Evolutionary conservation across 192 early-diverging fungal species (phyloP), one percentile per base, ranked within the genome.

Genomic region (Podila epigama): DNA sequence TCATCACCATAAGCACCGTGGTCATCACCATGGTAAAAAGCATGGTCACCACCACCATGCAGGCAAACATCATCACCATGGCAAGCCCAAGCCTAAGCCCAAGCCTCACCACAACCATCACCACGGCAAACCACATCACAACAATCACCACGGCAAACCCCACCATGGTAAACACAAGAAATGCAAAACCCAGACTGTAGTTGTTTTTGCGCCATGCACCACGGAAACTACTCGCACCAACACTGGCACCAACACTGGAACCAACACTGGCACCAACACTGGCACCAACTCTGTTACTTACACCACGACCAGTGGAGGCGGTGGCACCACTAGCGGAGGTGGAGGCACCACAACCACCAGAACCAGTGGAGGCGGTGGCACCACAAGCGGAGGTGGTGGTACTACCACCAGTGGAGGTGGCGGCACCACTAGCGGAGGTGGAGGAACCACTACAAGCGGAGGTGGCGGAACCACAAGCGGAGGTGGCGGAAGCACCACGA

Each of bases 181-280:
- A 37, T 58, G 61, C 44, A 63, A 57, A 32, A 72, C 69, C 3
- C 48, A 72, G 35, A 72, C 62, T 10, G 32, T 72, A 1, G 31
- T 72, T 37, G 63, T 65, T 9, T 65, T 56, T 31, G 63, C 52
- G 8, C 36, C 51, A 9, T 65, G 63, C 39, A 65, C 52, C 20
- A 31, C 27, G 0, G 50, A 16, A 11, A 27, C 27, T 12, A 41
- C 40, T n/a, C 31, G 28, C n/a, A 34, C 41, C 11, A 31, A 20
- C 20, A 28, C 4, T 20, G 51, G n/a, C n/a, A n/a, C n/a, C n/a
- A n/a, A n/a, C n/a, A n/a, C n/a, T n/a, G n/a, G n/a, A n/a, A n/a
- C n/a, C n/a, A n/a, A n/a, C n/a, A n/a, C n/a, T n/a, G n/a, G n/a
- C n/a, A n/a, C n/a, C n/a, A n/a, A n/a, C n/a, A n/a, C n/a, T n/a